phyloP scores from a whole-genome alignment of 768 basidiomycete species.

The Leccinum uliginosum region DNA sequence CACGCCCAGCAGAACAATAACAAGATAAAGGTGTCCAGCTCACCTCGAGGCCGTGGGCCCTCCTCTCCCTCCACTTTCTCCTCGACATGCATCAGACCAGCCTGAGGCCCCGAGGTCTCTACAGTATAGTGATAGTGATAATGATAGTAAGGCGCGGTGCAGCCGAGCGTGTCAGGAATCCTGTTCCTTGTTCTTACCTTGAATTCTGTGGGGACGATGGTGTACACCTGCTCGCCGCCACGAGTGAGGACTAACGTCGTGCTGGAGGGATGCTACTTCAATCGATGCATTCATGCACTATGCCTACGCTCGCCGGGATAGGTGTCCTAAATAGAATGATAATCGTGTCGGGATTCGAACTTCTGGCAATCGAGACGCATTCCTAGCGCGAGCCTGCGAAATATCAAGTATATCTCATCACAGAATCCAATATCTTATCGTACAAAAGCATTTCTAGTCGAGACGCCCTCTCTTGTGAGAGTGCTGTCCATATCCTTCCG shows the following conservation, averaged over 20 bases:
- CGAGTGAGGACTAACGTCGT: constrained; percentile 16
- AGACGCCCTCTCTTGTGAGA: not conserved
- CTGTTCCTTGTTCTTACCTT: constrained; percentile 3
- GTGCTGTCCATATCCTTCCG: not conserved
- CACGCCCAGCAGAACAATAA: not conserved
- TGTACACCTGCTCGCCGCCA: constrained; percentile 17
- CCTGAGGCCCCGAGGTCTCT: not conserved
- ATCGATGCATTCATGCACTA: constrained; percentile 25
- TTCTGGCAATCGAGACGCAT: not conserved
- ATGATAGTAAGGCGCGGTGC: no score
- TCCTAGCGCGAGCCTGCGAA: constrained; percentile 5
- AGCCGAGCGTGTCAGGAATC: no score
- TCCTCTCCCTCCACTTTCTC: not conserved
- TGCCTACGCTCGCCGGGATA: not conserved
- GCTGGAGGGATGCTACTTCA: constrained; percentile 19
- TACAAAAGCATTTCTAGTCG: no score
- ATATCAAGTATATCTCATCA: no score
- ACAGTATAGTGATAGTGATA: constrained; percentile 5
- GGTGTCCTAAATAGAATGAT: not conserved
- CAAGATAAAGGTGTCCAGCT: not conserved
- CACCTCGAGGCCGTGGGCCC: constrained; percentile 1
- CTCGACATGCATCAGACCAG: not conserved
- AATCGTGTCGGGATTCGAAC: not conserved
- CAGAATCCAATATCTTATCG: not conserved
- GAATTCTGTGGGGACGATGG: constrained; percentile 13